phyloP scores from a whole-genome alignment of 192 early-diverging fungal genomes.

The Phlyctochytrium planicorne region DNA sequence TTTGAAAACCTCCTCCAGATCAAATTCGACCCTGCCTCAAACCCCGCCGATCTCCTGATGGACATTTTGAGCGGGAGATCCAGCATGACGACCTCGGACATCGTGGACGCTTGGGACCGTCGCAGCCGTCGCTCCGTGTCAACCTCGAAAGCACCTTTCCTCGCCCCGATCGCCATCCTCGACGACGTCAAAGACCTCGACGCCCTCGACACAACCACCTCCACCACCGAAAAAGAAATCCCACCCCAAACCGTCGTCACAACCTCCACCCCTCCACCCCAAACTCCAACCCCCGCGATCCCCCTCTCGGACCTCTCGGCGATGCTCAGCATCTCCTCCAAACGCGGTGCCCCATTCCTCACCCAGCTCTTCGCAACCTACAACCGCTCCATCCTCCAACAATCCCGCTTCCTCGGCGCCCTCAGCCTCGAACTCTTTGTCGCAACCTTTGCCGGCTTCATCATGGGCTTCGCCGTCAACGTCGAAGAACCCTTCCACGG shows the following conservation, averaged over 20 bases:
- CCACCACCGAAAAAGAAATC: no score
- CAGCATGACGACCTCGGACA: constrained; percentile 1
- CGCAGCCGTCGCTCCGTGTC: neutral
- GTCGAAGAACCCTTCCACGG: constrained; percentile 14
- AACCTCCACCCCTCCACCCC: neutral
- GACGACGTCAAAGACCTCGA: no score
- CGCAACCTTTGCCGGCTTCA: constrained; percentile 29
- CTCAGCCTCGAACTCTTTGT: constrained; percentile 43
- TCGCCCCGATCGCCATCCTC: neutral
- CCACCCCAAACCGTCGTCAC: no score
- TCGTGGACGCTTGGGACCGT: neutral
- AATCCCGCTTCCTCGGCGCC: constrained; percentile 16
- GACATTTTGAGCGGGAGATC: constrained; percentile 43
- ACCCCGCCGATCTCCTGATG: constrained; percentile 50
- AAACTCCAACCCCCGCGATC: neutral
- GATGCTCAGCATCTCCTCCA: constrained; percentile 2
- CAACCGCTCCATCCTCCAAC: constrained; percentile 35
- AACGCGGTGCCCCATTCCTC: constrained; percentile 24
- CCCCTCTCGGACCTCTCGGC: neutral
- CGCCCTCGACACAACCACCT: no score
- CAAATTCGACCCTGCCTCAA: constrained; percentile 17
- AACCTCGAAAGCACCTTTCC: no score
- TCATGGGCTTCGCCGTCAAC: constrained; percentile 25
- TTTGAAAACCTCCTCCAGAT: constrained; percentile 33
- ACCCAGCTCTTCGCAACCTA: constrained; percentile 31